Percentiles rank a stretch among this genome's conserved stretches.
phyloP scores from a whole-genome alignment of 2,329 filamentous ascomycete genomes.

The Colletotrichum sp. region DNA sequence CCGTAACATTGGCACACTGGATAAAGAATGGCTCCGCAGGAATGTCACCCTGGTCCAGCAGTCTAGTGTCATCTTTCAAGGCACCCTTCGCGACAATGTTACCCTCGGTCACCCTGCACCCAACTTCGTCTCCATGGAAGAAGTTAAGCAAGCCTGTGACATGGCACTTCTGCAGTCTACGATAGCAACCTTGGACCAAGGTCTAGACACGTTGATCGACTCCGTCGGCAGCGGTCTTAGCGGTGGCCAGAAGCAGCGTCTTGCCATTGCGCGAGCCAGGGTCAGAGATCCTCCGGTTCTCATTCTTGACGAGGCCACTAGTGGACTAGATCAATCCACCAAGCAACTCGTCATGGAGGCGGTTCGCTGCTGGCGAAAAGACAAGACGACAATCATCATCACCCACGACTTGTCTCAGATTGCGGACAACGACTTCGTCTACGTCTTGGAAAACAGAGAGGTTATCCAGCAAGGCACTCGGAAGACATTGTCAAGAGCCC shows the following conservation, averaged over 20 bases:
- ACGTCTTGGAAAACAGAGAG: constrained; percentile 73
- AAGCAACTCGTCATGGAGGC: constrained; percentile 73
- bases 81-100: constrained; percentile 80
- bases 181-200: constrained; percentile 69
- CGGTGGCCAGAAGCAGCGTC: constrained; percentile 82
- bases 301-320: constrained; percentile 88
- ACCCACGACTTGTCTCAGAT: constrained; percentile 90
- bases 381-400: constrained; percentile 90
- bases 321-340: constrained; percentile 79
- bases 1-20: constrained; percentile 62
- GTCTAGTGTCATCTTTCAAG: constrained; percentile 79
- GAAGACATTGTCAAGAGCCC: constrained; percentile 53
- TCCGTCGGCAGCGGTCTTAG: constrained; percentile 74
- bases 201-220: constrained; percentile 75
- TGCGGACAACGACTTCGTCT: constrained; percentile 73
- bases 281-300: constrained; percentile 80
- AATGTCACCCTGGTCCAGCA: constrained; percentile 87
- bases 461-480: constrained; percentile 74
- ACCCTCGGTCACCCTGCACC: constrained; percentile 63
- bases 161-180: constrained; percentile 73
- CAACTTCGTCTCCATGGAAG: constrained; percentile 47
- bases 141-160: constrained; percentile 67
- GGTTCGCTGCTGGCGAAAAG: constrained; percentile 76
- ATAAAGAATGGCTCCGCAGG: constrained; percentile 74
- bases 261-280: constrained; percentile 80